A percentile compares a stretch with the other conserved stretches of the same genome.
These are phyloP conservation scores for Trametes sanguinea DNA, from an alignment of 768 basidiomycete species.

Conservation along the genomic window DNA sequence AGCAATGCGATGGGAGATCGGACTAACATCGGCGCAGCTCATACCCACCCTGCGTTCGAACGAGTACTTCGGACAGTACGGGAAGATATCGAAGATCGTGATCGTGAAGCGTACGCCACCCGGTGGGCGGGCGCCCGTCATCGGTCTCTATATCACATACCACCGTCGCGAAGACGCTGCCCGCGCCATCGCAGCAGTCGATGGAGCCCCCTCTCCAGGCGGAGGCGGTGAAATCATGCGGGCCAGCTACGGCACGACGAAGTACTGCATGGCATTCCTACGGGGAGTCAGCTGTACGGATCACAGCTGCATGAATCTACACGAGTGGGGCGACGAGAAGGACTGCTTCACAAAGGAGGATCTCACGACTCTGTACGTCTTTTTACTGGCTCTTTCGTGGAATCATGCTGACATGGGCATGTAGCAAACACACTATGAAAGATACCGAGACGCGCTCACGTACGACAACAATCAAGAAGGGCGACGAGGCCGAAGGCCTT, in stretches of 20 bases:
- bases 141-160: slow-evolving; percentile 97
- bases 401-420: too few species aligned
- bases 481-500: slow-evolving; percentile 62
- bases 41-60: slow-evolving; percentile 90
- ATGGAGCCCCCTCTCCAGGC: slow-evolving; percentile 88
- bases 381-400: background rate
- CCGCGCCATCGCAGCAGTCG: slow-evolving; percentile 88
- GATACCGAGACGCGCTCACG: slow-evolving; percentile 74
- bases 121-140: slow-evolving; percentile 68
- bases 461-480: slow-evolving; percentile 50
- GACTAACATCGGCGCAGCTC: slow-evolving; percentile 44
- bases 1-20: slow-evolving; percentile 12
- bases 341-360: slow-evolving; percentile 98
- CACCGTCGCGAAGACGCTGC: slow-evolving; percentile 93
- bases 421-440: slow-evolving; percentile 91
- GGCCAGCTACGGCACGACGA: slow-evolving; percentile 94
- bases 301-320: slow-evolving; percentile 89
- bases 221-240: slow-evolving; percentile 88
- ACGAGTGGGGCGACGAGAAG: slow-evolving; percentile 98
- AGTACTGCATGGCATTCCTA: slow-evolving; percentile 96
- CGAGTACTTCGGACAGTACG: slow-evolving; percentile 98
- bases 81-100: slow-evolving; percentile 94
- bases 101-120: slow-evolving; percentile 86
- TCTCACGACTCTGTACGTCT: slow-evolving; percentile 79
- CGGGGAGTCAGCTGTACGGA: slow-evolving; percentile 83